These are phyloP conservation scores for Puccinia novopanici DNA, from an alignment of 1,284 basidiomycete genomes.

Conservation along the genomic window DNA sequence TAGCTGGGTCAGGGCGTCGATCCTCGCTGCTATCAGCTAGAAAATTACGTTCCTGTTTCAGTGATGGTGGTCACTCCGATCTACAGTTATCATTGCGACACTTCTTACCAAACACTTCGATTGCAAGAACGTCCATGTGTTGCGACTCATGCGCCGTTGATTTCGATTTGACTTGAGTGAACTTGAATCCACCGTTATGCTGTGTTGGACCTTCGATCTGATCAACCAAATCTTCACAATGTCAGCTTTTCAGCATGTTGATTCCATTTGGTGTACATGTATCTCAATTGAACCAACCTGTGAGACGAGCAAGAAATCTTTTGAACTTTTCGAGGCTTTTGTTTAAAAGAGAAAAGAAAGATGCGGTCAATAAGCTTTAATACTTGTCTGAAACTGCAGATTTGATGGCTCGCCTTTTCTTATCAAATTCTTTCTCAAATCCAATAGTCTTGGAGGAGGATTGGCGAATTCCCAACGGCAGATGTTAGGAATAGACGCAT, in stretches of 20 bases:
- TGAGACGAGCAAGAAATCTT: conserved; percentile 48
- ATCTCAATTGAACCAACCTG: conserved; percentile 32
- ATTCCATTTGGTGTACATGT: background rate
- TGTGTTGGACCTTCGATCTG: conserved; percentile 51
- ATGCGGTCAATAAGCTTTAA: background rate
- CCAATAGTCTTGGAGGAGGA: conserved; percentile 66
- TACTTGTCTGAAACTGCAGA: background rate
- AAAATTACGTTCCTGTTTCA: background rate
- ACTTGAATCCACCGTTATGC: conserved; percentile 44
- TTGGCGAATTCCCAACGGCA: conserved; percentile 74
- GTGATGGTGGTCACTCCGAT: background rate
- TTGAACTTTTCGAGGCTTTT: conserved; percentile 1
- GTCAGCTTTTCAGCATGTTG: background rate
- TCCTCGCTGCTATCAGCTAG: conserved; percentile 61
- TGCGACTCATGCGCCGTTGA: conserved; percentile 67
- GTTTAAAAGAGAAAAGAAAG: background rate
- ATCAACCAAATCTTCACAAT: background rate
- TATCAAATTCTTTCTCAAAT: conserved; percentile 62
- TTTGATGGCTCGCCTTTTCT: conserved; percentile 1
- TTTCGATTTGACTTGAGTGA: conserved; percentile 38
- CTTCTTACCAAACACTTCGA: conserved; percentile 78
- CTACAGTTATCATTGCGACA: background rate
- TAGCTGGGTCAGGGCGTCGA: conserved; percentile 70
- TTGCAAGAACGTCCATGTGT: conserved; percentile 75
- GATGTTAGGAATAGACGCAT: conserved; percentile 7